Percentiles rank a stretch among this genome's conserved stretches.
phyloP scores from a whole-genome alignment of 768 basidiomycete species.

The Kwoniella newhampshirensis region DNA sequence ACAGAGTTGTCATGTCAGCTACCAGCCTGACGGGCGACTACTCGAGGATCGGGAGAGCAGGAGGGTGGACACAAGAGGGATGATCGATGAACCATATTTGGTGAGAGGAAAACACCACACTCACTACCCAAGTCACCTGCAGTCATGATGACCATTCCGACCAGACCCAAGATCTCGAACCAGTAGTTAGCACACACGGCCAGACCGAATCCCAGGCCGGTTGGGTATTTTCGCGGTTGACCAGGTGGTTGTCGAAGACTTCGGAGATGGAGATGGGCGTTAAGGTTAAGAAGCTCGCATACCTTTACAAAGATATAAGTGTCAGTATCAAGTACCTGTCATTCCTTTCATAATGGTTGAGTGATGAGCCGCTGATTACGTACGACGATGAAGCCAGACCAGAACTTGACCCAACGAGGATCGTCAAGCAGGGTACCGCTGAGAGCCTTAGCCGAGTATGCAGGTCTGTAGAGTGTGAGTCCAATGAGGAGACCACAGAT shows the following conservation, averaged over 20 bases:
- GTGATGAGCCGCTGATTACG: too few relatives aligned
- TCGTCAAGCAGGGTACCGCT: slow-evolving; percentile 67
- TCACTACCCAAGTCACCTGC: slow-evolving; percentile 58
- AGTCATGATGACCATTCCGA: slow-evolving; percentile 70
- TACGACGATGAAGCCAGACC: slow-evolving; percentile 72
- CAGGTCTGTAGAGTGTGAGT: slow-evolving; percentile 75
- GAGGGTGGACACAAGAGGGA: not conserved
- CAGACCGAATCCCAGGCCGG: slow-evolving; percentile 87
- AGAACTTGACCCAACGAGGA: slow-evolving; percentile 66
- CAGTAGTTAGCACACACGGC: slow-evolving; percentile 92
- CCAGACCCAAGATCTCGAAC: slow-evolving; percentile 81
- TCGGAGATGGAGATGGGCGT: slow-evolving; percentile 77
- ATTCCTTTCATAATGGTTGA: too few relatives aligned
- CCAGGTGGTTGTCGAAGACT: slow-evolving; percentile 73
- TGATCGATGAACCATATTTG: not conserved
- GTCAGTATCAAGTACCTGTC: not conserved
- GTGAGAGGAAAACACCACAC: slow-evolving; percentile 1
- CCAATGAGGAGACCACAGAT: slow-evolving; percentile 77
- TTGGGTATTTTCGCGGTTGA: slow-evolving; percentile 76
- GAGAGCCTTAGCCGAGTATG: slow-evolving; percentile 67
- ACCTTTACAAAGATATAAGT: slow-evolving; percentile 59
- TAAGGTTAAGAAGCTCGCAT: slow-evolving; percentile 78
- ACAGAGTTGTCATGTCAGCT: slow-evolving; percentile 12
- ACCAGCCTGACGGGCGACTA: not conserved
- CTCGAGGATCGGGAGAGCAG: not conserved